Base-by-base conservation (phyloP, 1,284 basidiomycete genomes). In the Apiotrichum domesticum region DNA sequence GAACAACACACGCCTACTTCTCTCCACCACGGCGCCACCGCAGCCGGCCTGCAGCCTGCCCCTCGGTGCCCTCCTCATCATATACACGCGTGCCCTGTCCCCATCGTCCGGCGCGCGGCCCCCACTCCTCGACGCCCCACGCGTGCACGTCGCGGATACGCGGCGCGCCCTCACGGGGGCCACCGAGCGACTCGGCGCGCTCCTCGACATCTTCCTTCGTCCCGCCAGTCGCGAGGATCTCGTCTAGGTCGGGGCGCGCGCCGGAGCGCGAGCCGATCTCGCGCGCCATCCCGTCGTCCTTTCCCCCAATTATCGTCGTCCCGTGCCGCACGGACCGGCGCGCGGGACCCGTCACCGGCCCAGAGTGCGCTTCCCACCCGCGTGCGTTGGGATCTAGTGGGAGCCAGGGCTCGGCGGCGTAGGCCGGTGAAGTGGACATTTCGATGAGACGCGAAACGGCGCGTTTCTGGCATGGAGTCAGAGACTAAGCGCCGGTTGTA, bases 401-500 rank as follows among this genome's bases (percentile, higher is more conserved):
- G 4, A 67, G 52, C 75, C 76, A 77, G 34, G 61, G 76, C 53
- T 80, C 75, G 2, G 58, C 60, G 14, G 73, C 73, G 72, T 85
- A 85, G 32, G 72, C 72, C 21, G 78, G 59, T 11, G 69, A 75
- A 50, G 80, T 81, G 29, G 82, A 83, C 84, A 87, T 86, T 71
- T 88, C 85, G 51, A 82, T 75, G 35, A 87, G 70, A 13, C 85
- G 78, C 6, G 84, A 86, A 1, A 87, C 79, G 0, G 85, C 85
- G 37, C 85, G 82, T 72, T 76, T 77, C 73, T 75, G 54, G 29
- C 6, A 6, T 37, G n/a, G 48, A 59, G 49, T 37, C 6, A 29
- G 21, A 3, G 21, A 9, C 15, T 4, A 54, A 14, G 7, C n/a
- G 14, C 15, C 4, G 33, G 44, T 21, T 13, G 1, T 1, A 69